phyloP scores from a whole-genome alignment of 306 rosid species.

The Adenanthera pavonina region DNA sequence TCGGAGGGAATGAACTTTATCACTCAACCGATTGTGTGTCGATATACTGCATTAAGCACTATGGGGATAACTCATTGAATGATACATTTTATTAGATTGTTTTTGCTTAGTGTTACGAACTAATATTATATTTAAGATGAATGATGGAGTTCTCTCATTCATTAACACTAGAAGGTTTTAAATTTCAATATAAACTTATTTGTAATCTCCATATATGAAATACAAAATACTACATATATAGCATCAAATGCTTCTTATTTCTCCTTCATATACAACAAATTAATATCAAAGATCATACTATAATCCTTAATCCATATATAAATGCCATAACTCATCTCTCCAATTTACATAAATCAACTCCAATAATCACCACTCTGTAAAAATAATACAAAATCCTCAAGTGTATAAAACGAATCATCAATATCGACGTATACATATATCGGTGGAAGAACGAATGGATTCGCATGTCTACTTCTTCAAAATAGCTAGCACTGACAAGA shows the following conservation, averaged over 20 bases:
- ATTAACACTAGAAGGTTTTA: no score
- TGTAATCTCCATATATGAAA: not conserved
- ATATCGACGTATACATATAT: not conserved
- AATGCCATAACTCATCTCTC: not conserved
- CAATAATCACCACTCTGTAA: not conserved
- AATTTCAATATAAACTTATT: no score
- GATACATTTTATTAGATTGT: no score
- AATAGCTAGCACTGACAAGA: constrained; percentile 7
- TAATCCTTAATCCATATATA: not conserved
- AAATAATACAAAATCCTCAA: not conserved
- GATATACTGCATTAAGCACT: no score
- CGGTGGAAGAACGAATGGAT: not conserved
- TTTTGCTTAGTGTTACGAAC: no score
- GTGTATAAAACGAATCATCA: not conserved
- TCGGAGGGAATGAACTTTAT: no score
- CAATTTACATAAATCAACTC: not conserved
- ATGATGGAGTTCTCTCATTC: no score
- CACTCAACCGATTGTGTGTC: no score
- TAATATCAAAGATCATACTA: not conserved
- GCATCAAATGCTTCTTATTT: not conserved
- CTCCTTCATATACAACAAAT: not conserved
- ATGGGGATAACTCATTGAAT: no score
- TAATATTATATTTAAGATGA: no score
- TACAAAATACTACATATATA: not conserved
- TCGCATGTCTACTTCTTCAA: constrained; percentile 10